Base-by-base conservation (phyloP, 2,329 filamentous ascomycete genomes). In the Aspergillus chevalieri region DNA sequence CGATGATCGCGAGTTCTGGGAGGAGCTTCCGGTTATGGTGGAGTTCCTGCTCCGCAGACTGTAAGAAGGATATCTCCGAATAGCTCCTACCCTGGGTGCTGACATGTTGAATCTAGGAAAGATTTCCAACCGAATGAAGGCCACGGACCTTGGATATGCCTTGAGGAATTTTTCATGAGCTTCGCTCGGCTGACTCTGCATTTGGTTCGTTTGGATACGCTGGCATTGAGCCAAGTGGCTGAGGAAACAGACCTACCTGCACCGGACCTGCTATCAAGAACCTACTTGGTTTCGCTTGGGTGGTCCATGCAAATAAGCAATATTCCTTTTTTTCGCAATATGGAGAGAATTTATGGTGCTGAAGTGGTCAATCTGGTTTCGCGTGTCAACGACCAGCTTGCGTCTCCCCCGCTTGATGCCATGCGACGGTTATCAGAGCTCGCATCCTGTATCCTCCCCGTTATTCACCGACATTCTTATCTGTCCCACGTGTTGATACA, bases 1-100 rank as follows among this genome's bases (percentile, higher is more conserved):
- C 7, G 66, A 73, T 9, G 67, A 76, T 33, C 61, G 61, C 21
- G 69, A 73, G 4, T 74, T 77, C 51, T 77, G 74, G 74, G 66
- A 71, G 28, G 64, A 69, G 12, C 45, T 77, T 7, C 74, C 74
- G 9, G 52, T 51, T 2, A 39, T 76, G 15, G 49, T 73, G 19
- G 71, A 75, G 49, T 54, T 52, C 41, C 52, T 77, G 24, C 53
- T 75, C 44, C 66, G 68, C 48, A 64, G 74, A 61, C 50, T 54
- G 68, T 73, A 65, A 61, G 64, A 24, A 19, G 34, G 34, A 10
- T 14, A 10, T 30, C 44, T 28, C 24, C 19, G n/a, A 33, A 10
- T 30, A 8, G 26, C 30, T 4, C 10, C 38, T 19, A 28, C 6
- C 21, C 3, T 6, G 14, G 24, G 14, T n/a, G 42, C 56, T 58